Evolutionary conservation across 202 grass and related monocot genomes (phyloP).

Genomic region (Dendrocalamus latiflorus): DNA sequence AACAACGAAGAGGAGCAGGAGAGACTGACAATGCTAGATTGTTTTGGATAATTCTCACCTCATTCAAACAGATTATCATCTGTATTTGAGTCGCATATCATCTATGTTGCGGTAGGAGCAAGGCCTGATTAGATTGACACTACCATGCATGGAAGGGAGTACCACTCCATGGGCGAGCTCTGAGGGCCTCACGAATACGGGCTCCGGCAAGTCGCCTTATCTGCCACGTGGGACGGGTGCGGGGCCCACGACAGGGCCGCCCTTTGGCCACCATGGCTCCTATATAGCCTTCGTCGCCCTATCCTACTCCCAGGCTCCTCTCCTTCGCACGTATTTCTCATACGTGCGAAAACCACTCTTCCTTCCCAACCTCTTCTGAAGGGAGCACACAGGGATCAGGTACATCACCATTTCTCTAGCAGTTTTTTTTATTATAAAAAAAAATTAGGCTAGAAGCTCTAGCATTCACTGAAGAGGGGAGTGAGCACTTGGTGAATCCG

Average conservation of each 20-base stretch:
- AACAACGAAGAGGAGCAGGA: too few relatives aligned
- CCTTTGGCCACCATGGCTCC: constrained; percentile 20
- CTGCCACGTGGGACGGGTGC: neutral
- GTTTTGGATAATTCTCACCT: too few relatives aligned
- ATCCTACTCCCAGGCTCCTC: constrained; percentile 8
- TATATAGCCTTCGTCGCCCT: constrained; percentile 43
- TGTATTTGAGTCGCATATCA: too few relatives aligned
- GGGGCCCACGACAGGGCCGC: neutral
- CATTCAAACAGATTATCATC: too few relatives aligned
- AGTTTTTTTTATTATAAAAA: neutral
- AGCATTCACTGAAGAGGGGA: too few relatives aligned
- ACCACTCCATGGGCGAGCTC: constrained; percentile 16
- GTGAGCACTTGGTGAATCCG: too few relatives aligned
- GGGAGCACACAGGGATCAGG: neutral
- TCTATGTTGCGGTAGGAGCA: too few relatives aligned
- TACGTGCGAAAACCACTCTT: neutral
- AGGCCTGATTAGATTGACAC: too few relatives aligned
- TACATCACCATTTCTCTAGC: neutral
- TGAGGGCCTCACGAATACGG: constrained; percentile 30
- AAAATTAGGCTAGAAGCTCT: too few relatives aligned
- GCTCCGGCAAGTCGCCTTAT: constrained; percentile 27
- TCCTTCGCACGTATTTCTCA: constrained; percentile 16
- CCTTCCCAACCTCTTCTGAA: neutral
- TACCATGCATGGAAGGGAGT: too few relatives aligned
- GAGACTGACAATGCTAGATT: too few relatives aligned